These are phyloP conservation scores for Salix arbutifolia DNA, from an alignment of 345 rosid genomes.

Conservation along the genomic window DNA sequence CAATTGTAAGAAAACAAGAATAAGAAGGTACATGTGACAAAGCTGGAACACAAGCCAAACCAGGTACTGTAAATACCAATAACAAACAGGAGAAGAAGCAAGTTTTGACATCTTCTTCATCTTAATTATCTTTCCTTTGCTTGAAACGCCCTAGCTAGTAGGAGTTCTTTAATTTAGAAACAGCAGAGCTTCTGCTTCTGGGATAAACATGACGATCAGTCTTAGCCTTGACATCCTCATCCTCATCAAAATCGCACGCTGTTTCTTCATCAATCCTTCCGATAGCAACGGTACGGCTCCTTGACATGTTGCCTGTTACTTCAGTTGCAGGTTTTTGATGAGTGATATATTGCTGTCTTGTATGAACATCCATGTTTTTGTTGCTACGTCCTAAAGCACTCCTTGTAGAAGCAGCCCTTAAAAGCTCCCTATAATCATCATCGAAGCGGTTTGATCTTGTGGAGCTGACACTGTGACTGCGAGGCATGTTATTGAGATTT, in stretches of 20 bases:
- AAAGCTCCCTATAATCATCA: constrained; percentile 44
- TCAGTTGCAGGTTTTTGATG: not conserved
- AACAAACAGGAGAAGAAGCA: not conserved
- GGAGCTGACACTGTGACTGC: constrained; percentile 45
- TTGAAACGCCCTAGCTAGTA: constrained; percentile 2
- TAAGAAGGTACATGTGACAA: not conserved
- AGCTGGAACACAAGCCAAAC: not conserved
- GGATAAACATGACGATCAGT: constrained; percentile 2
- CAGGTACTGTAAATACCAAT: not conserved
- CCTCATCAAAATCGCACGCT: constrained; percentile 49
- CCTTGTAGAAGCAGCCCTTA: constrained; percentile 46
- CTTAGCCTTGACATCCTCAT: constrained; percentile 21
- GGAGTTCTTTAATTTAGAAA: constrained; percentile 12
- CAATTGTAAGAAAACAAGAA: not conserved
- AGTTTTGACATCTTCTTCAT: not conserved
- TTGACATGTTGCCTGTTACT: constrained; percentile 18
- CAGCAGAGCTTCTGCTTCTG: constrained; percentile 48
- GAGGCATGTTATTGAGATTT: constrained; percentile 39
- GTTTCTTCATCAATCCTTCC: constrained; percentile 82
- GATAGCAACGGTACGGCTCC: constrained; percentile 41
- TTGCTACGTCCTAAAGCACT: constrained; percentile 9
- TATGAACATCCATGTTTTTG: not conserved
- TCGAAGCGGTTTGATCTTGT: constrained; percentile 23
- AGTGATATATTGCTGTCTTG: not conserved
- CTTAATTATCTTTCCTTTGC: not conserved